phyloP scores from a whole-genome alignment of 208 protist species.

The Wallacemonas collosoma region DNA sequence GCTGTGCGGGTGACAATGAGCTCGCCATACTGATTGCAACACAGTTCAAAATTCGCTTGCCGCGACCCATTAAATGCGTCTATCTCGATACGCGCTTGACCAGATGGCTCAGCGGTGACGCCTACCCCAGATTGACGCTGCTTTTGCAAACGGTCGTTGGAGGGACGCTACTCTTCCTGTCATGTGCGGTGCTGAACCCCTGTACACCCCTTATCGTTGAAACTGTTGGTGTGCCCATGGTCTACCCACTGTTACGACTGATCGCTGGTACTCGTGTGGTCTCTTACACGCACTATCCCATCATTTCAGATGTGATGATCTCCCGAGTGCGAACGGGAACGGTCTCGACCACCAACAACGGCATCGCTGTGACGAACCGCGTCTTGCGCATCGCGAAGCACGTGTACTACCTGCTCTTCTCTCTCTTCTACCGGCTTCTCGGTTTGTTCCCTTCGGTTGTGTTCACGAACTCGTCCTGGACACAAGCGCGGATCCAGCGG shows the following conservation, averaged over 20 bases:
- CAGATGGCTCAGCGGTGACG: conserved; percentile 58
- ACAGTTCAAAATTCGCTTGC: conserved; percentile 76
- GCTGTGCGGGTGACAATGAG: conserved; percentile 14
- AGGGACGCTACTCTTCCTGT: conserved; percentile 82
- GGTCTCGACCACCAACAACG: conserved; percentile 82
- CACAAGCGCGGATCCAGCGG: conserved; percentile 86
- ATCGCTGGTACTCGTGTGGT: conserved; percentile 81
- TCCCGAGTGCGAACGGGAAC: conserved; percentile 47
- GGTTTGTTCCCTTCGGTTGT: conserved; percentile 78
- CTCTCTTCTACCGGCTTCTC: conserved; percentile 86
- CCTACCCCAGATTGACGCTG: conserved; percentile 91
- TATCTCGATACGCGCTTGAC: conserved; percentile 48
- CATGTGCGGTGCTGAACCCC: conserved; percentile 79
- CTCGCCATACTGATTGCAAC: conserved; percentile 35
- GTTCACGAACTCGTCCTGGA: conserved; percentile 98
- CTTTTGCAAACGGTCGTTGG: conserved; percentile 92
- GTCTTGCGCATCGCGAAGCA: conserved; percentile 72
- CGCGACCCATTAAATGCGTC: conserved; percentile 65
- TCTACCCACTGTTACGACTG: conserved; percentile 92
- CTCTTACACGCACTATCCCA: conserved; percentile 98
- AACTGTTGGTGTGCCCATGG: conserved; percentile 96
- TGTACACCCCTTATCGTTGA: conserved; percentile 84
- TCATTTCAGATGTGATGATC: conserved; percentile 91
- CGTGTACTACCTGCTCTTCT: conserved; percentile 90
- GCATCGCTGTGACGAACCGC: conserved; percentile 35